Percentiles rank a stretch among this genome's conserved stretches.
Evolutionary conservation across 2,329 filamentous ascomycete species (phyloP).

Genomic region (Bipolaris victoriae): DNA sequence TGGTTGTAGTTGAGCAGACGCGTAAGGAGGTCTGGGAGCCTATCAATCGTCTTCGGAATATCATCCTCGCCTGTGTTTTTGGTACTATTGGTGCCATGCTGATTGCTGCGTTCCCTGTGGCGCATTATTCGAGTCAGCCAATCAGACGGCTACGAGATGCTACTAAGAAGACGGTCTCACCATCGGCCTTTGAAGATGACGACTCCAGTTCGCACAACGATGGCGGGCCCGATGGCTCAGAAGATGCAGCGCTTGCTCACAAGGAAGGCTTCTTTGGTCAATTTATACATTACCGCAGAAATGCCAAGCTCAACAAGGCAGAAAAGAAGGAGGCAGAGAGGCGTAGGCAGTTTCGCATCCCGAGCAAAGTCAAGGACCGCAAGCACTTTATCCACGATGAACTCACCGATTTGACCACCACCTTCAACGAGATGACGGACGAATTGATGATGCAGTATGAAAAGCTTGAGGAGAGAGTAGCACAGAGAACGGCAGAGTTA

Average conservation of each 20-base stretch:
- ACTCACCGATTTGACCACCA: constrained; percentile 78
- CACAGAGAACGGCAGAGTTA: constrained; percentile 79
- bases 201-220: constrained; percentile 48
- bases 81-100: constrained; percentile 77
- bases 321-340: constrained; percentile 49
- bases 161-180: constrained; percentile 74
- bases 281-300: constrained; percentile 45
- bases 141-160: constrained; percentile 78
- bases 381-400: constrained; percentile 83
- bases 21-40: constrained; percentile 76
- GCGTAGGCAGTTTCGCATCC: constrained; percentile 76
- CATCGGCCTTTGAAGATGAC: constrained; percentile 62
- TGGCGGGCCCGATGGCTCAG: constrained; percentile 53
- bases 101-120: constrained; percentile 75
- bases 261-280: constrained; percentile 55
- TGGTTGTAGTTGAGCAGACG: constrained; percentile 78
- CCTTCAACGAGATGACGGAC: constrained; percentile 94
- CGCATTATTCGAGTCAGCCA: constrained; percentile 80
- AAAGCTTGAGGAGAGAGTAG: constrained; percentile 81
- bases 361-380: constrained; percentile 76
- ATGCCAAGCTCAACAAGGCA: constrained; percentile 42
- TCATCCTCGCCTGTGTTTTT: constrained; percentile 84
- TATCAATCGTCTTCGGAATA: constrained; percentile 75
- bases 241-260: constrained; percentile 55
- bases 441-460: constrained; percentile 87